Conservation (phyloP, 176 grass and related monocot species). For the Eleusine coracana region DNA sequence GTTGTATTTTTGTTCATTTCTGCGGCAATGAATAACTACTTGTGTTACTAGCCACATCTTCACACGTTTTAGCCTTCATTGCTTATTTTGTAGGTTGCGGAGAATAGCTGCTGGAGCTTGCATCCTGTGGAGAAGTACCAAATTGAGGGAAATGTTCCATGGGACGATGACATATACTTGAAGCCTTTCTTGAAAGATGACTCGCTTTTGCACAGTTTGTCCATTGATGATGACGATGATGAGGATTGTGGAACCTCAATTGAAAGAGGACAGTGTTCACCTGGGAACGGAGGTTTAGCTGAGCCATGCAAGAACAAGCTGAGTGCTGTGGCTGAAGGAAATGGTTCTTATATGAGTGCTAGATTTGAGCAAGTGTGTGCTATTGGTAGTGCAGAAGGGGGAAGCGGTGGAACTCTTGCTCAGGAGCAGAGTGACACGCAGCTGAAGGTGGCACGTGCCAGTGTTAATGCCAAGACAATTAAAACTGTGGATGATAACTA, state of each 20-base stretch:
- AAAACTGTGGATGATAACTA: slow-evolving; percentile 85
- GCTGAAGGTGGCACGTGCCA: slow-evolving; percentile 54
- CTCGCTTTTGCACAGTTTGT: slow-evolving; percentile 80
- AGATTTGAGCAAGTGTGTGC: slow-evolving; percentile 35
- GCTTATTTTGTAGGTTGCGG: slow-evolving; percentile 64
- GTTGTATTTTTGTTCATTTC: slow-evolving; percentile 18
- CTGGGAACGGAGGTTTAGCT: slow-evolving; percentile 18
- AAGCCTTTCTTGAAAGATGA: slow-evolving; percentile 88
- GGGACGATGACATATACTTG: slow-evolving; percentile 71
- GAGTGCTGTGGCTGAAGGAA: slow-evolving; percentile 6
- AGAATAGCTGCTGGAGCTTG: slow-evolving; percentile 75
- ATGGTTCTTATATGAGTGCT: slow-evolving; percentile 32
- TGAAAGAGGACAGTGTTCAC: slow-evolving; percentile 48
- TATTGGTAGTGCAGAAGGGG: slow-evolving; percentile 22
- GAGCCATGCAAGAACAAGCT: slow-evolving; percentile 9
- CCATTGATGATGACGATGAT: slow-evolving; percentile 53
- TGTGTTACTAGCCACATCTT: background rate
- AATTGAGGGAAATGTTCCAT: slow-evolving; percentile 53
- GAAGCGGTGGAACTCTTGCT: slow-evolving; percentile 9
- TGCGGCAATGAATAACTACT: background rate
- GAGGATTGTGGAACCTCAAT: slow-evolving; percentile 39
- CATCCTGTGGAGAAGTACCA: slow-evolving; percentile 36
- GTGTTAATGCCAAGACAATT: slow-evolving; percentile 63
- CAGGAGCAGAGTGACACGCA: slow-evolving; percentile 52
- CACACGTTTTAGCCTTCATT: background rate